Base-by-base conservation (phyloP, 257 asterid genomes). In the Fraxinus cuspidata region DNA sequence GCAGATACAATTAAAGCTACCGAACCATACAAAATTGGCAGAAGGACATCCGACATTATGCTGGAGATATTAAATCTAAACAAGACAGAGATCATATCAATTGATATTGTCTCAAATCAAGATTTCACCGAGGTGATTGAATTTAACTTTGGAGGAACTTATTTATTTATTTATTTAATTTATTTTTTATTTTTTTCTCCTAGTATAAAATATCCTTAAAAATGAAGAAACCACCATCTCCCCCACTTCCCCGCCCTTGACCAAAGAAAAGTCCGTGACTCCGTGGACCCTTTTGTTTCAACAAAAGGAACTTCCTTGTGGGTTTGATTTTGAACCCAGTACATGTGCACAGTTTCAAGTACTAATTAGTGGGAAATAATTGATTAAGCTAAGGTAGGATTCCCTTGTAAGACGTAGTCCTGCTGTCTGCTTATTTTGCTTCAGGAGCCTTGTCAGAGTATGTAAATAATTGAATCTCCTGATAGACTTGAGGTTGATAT, bases 21-120 rank as follows among this genome's bases (percentile, higher is more conserved):
- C 1, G 97, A 89, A 80, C 92, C 97, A 1, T 96, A 96, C 90
- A 93, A 92, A 90, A 83, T 93, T 86, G 97, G 98, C 81, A 96
- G 90, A 85, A 93, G 81, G 86, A 88, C 92, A 72, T 89, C 96
- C 37, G 92, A 90, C 83, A 83, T 78, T 75, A 85, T 88, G 95
- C 91, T 96, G 86, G 99, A 96, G 80, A 93, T 96, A 72, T 83
- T 92, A 77, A 96, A 96, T 88, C 88, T 96, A 64, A 97, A 92
- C 87, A 96, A 96, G 93, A 96, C 94, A 73, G 99, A 96, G 87
- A 84, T 81, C 65, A 85, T 92, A 83, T 79, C 97, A 51, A 93
- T 96, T 84, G 98, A 93, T 84, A 88, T 96, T 35, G 87, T 96
- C 82, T 96, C 99, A 76, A 96, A 96, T 85, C 99, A 96, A 83